Percentiles rank a stretch among this genome's conserved stretches.
These are phyloP conservation scores for Tolypocladium capitatum DNA, from an alignment of 2,329 filamentous ascomycete species.

Conservation along the genomic window DNA sequence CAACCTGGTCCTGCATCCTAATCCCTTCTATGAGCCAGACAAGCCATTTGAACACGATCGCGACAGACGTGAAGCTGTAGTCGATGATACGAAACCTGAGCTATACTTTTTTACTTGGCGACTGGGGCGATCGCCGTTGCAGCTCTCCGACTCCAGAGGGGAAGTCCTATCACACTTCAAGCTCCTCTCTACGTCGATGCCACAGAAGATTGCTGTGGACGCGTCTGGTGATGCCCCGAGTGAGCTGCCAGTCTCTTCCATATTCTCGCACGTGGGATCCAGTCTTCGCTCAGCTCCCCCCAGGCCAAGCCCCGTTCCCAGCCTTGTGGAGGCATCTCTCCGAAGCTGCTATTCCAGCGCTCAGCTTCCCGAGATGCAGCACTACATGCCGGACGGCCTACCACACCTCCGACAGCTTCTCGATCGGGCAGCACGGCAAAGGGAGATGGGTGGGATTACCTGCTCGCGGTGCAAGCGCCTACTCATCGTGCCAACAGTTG, in stretches of 20 bases:
- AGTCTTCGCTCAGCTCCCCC: conserved; percentile 5
- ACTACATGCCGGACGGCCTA: conserved; percentile 28
- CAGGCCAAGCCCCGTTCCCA: conserved; percentile 26
- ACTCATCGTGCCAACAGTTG: conserved; percentile 35
- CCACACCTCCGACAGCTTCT: conserved; percentile 27
- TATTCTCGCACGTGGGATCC: conserved; percentile 1
- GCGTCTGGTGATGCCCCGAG: neutral
- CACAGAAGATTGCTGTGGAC: conserved; percentile 11
- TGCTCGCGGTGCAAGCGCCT: conserved; percentile 39
- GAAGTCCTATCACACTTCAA: conserved; percentile 16
- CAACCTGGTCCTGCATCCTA: conserved; percentile 45
- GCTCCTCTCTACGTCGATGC: conserved; percentile 10
- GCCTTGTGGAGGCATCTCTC: conserved; percentile 37
- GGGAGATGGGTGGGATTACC: conserved; percentile 31
- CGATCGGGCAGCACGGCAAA: conserved; percentile 24
- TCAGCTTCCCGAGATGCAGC: conserved; percentile 27
- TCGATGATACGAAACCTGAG: neutral
- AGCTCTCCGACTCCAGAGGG: conserved; percentile 17
- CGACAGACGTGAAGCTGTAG: neutral
- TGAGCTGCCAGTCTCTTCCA: neutral
- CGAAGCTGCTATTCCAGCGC: conserved; percentile 30
- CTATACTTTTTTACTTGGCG: conserved; percentile 12
- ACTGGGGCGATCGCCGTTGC: conserved; percentile 18
- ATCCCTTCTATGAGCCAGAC: conserved; percentile 41
- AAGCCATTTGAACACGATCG: conserved; percentile 1